These are phyloP conservation scores for Hypoxylon cercidicola DNA, from an alignment of 495 filamentous ascomycete species.

Conservation along the genomic window DNA sequence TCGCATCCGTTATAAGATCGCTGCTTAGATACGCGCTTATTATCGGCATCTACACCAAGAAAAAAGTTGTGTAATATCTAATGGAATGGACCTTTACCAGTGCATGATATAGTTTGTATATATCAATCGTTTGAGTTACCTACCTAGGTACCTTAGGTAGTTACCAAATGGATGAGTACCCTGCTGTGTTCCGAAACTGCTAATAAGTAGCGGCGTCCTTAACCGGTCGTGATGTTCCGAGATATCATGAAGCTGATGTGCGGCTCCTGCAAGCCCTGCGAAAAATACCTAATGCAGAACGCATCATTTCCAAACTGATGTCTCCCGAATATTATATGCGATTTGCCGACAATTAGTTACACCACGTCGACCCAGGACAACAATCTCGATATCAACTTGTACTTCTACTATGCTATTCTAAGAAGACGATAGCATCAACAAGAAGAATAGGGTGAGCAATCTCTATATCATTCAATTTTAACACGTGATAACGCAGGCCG, in stretches of 20 bases:
- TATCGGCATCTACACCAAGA: neutral
- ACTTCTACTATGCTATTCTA: neutral
- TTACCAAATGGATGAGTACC: neutral
- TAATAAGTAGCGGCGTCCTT: too few species aligned
- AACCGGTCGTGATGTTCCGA: too few species aligned
- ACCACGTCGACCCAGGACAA: too few species aligned
- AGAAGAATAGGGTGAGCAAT: conserved; percentile 1
- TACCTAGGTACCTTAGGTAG: neutral
- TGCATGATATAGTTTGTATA: neutral
- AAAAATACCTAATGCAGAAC: too few species aligned
- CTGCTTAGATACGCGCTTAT: neutral
- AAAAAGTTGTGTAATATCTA: neutral
- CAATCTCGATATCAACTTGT: neutral
- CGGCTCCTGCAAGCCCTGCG: too few species aligned
- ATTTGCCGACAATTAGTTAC: too few species aligned
- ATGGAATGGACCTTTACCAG: neutral
- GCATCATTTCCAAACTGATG: too few species aligned
- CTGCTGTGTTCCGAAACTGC: neutral
- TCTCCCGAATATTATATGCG: too few species aligned
- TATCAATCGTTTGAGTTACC: neutral
- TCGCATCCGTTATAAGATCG: too few species aligned
- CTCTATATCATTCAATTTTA: neutral
- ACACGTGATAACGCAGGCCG: neutral
- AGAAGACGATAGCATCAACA: neutral
- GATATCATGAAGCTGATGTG: too few species aligned